Conservation (phyloP, 805 yeast genomes). For the Yarrowia yakushimensis region DNA sequence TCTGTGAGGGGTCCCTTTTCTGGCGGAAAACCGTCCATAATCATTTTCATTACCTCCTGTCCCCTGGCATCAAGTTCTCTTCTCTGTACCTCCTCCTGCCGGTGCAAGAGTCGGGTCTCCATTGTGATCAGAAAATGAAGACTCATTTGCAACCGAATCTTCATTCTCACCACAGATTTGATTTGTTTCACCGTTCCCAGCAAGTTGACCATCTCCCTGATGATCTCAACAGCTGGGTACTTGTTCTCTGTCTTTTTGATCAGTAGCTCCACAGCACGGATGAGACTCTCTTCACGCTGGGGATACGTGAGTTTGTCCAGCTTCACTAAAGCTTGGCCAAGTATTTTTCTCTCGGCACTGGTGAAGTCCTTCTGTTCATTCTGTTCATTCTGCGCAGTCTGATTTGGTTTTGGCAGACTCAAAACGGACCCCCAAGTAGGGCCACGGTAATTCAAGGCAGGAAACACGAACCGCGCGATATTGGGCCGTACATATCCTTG, state of each 20-base stretch:
- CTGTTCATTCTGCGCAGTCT: too few species aligned
- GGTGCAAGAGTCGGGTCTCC: background rate
- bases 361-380: background rate
- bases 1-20: too few species aligned
- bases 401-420: too few species aligned
- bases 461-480: background rate
- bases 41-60: background rate
- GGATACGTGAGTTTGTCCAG: background rate
- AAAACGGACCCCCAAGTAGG: background rate
- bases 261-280: background rate
- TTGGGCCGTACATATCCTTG: background rate
- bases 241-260: background rate
- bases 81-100: background rate
- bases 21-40: background rate
- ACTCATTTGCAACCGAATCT: background rate
- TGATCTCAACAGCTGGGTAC: background rate
- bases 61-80: background rate
- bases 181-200: background rate
- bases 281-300: background rate
- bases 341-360: background rate
- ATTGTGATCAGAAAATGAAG: background rate
- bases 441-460: background rate
- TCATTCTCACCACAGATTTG: background rate
- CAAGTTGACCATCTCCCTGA: background rate
- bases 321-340: background rate